These are phyloP conservation scores for Podosphaera leucotricha DNA, from an alignment of 2,329 filamentous ascomycete species.

Conservation along the genomic window DNA sequence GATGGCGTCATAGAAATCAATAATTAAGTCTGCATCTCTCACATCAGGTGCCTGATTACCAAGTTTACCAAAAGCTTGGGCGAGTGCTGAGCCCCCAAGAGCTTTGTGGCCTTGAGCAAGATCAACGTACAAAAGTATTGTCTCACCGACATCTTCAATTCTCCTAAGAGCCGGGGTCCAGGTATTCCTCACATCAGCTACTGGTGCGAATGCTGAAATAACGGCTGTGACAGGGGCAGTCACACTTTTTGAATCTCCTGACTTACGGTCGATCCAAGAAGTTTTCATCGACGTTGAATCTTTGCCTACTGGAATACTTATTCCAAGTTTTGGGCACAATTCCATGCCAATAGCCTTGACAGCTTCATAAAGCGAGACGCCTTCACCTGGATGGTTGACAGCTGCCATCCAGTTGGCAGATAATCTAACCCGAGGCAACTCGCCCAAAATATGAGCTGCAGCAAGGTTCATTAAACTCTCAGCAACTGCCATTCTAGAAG, in stretches of 20 bases:
- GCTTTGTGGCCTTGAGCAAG: slow-evolving; percentile 59
- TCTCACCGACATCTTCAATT: slow-evolving; percentile 70
- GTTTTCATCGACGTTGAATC: slow-evolving; percentile 99
- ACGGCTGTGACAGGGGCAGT: slow-evolving; percentile 80
- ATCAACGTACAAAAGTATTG: slow-evolving; percentile 74
- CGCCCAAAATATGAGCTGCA: slow-evolving; percentile 37
- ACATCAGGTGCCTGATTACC: slow-evolving; percentile 74
- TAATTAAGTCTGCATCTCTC: slow-evolving; percentile 54
- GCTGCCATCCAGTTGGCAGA: slow-evolving; percentile 99
- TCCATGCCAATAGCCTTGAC: slow-evolving; percentile 85
- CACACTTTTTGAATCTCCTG: slow-evolving; percentile 52
- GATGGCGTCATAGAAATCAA: slow-evolving; percentile 80
- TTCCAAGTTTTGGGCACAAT: slow-evolving; percentile 68
- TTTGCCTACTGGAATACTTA: slow-evolving; percentile 91
- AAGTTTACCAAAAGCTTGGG: slow-evolving; percentile 69
- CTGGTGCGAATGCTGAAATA: slow-evolving; percentile 73
- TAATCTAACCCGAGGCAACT: slow-evolving; percentile 53
- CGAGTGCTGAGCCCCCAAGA: slow-evolving; percentile 74
- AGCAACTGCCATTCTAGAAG: slow-evolving; percentile 86
- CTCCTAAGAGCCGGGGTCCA: slow-evolving; percentile 83
- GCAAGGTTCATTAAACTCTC: slow-evolving; percentile 86
- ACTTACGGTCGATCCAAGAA: slow-evolving; percentile 57
- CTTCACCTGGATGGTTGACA: slow-evolving; percentile 80
- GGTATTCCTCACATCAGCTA: slow-evolving; percentile 59
- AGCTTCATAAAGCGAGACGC: slow-evolving; percentile 76